Base-by-base conservation (phyloP, 2,329 filamentous ascomycete species). In the Cryphonectria carpinicola region DNA sequence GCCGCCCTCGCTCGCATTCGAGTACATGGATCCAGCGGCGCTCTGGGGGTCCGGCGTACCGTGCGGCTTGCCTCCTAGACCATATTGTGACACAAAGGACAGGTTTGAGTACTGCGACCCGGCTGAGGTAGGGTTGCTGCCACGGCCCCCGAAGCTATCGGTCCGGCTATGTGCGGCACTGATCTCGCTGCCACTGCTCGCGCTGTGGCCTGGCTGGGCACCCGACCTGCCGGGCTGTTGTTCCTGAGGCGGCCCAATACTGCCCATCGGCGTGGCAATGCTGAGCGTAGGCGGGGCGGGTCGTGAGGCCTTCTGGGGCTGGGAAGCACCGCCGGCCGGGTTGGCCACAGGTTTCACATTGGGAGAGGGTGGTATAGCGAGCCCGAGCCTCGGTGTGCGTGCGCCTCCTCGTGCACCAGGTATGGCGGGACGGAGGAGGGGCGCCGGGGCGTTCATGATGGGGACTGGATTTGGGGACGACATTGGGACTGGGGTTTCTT, bases 281-380 rank as follows among this genome's bases (percentile, higher is more conserved):
- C 93, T 92, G 62, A 98, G 86, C 71, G 91, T 91, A n/a, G 94
- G 94, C 39, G 93, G 89, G 35, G 89, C 84, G 35, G 93, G 91
- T 64, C 90, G 86, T 39, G 82, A 80, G 65, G 79, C 80, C 74
- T 79, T 77, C 75, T 78, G 77, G 71, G 81, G 64, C 58, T 70
- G 71, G 32, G 60, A 52, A 39, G 60, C 61, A 6, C 65, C 68
- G 43, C 64, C 82, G 6, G 54, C 56, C 77, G 85, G 81, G 75
- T 84, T 86, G 75, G 87, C 88, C 66, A 96, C 89, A 1, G 95
- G 90, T 80, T 95, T 93, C 73, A 86, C 91, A 82, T 90, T 95
- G 65, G 94, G 93, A 49, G 94, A 97, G 0, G 93, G 90, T 52
- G 95, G 95, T 71, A 98, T 98, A 62, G 95, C 93, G 70, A 98